phyloP scores from a whole-genome alignment of 2,329 filamentous ascomycete species.

The Stemphylium beticola region DNA sequence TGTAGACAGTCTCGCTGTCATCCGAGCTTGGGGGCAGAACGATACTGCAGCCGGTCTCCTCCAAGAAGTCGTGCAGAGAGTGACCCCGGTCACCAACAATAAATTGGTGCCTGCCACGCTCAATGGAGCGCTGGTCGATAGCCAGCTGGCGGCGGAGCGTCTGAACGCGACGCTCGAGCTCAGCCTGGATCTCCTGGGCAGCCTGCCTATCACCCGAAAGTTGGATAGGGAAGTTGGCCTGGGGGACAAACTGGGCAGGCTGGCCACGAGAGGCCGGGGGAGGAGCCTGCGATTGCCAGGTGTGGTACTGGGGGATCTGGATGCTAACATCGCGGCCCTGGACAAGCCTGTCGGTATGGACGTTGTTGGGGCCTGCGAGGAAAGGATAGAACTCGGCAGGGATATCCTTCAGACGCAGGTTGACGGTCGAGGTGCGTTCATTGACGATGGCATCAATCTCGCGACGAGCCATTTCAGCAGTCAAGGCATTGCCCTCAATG shows the following conservation, averaged over 20 bases:
- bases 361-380: slow-evolving; percentile 80
- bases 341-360: slow-evolving; percentile 71
- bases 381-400: slow-evolving; percentile 96
- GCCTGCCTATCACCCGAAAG: slow-evolving; percentile 84
- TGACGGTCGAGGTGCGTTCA: slow-evolving; percentile 83
- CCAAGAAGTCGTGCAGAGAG: slow-evolving; percentile 83
- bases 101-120: slow-evolving; percentile 90
- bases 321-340: slow-evolving; percentile 77
- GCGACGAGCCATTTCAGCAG: slow-evolving; percentile 80
- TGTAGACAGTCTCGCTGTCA: slow-evolving; percentile 81
- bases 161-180: slow-evolving; percentile 79
- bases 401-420: slow-evolving; percentile 79
- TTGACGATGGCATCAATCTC: slow-evolving; percentile 87
- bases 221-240: slow-evolving; percentile 78
- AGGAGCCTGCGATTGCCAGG: slow-evolving; percentile 71
- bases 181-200: slow-evolving; percentile 78
- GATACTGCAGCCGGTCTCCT: slow-evolving; percentile 88
- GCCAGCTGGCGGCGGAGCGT: slow-evolving; percentile 78
- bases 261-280: slow-evolving; percentile 69
- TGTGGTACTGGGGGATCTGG: slow-evolving; percentile 81
- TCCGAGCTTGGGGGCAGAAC: slow-evolving; percentile 77
- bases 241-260: slow-evolving; percentile 72
- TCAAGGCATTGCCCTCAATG: slow-evolving; percentile 89
- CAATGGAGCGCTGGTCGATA: slow-evolving; percentile 79
- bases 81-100: slow-evolving; percentile 86